These are phyloP conservation scores for Claviceps arundinis DNA, from an alignment of 2,329 filamentous ascomycete species.

Conservation along the genomic window DNA sequence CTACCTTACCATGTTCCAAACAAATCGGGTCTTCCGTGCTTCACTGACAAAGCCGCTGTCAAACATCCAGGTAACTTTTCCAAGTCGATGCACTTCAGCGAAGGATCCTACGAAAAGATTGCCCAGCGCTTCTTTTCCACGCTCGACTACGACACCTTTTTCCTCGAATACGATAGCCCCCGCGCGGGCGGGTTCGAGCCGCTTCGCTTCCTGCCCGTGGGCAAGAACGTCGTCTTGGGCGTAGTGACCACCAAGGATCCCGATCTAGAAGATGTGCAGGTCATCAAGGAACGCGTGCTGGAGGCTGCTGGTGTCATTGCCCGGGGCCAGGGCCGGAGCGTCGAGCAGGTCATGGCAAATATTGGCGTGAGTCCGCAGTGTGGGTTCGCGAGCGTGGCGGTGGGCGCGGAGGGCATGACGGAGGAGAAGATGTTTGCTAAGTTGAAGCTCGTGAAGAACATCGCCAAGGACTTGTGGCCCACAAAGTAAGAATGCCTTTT, in stretches of 20 bases:
- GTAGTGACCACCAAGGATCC: slow-evolving; percentile 49
- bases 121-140: slow-evolving; percentile 46
- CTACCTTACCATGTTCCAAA: no score
- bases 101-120: slow-evolving; percentile 50
- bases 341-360: slow-evolving; percentile 50
- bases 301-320: slow-evolving; percentile 53
- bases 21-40: background rate
- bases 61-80: slow-evolving; percentile 39
- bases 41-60: background rate
- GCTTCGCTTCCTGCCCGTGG: slow-evolving; percentile 40
- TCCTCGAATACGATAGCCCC: slow-evolving; percentile 46
- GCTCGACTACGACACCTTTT: slow-evolving; percentile 47
- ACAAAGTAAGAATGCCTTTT: background rate
- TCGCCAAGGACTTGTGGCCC: slow-evolving; percentile 53
- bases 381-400: slow-evolving; percentile 55
- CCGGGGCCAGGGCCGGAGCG: slow-evolving; percentile 44
- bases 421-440: slow-evolving; percentile 59
- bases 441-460: slow-evolving; percentile 51
- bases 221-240: slow-evolving; percentile 50
- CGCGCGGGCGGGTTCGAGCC: slow-evolving; percentile 51
- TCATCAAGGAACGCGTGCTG: slow-evolving; percentile 39
- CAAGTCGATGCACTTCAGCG: slow-evolving; percentile 48
- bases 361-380: slow-evolving; percentile 58
- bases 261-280: slow-evolving; percentile 39
- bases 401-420: slow-evolving; percentile 50